phyloP scores from a whole-genome alignment of 768 basidiomycete species.

The Nidularia sp. region DNA sequence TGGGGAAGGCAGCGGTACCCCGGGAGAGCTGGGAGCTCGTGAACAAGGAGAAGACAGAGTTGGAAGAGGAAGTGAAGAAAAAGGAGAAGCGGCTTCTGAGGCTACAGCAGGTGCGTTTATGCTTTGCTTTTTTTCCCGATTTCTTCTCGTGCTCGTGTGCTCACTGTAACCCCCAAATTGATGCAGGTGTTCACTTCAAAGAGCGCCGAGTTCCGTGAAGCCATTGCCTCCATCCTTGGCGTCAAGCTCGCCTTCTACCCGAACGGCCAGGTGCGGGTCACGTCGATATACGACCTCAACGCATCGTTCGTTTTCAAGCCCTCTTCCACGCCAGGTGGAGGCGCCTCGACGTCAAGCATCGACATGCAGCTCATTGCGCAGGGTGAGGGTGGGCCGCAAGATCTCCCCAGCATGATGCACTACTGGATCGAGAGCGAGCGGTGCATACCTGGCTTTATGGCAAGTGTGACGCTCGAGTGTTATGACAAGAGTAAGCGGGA shows the following conservation, averaged over 20 bases:
- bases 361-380: constrained; percentile 73
- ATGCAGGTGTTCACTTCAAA: constrained; percentile 77
- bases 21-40: constrained; percentile 77
- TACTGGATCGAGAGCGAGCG: constrained; percentile 87
- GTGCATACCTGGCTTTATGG: constrained; percentile 87
- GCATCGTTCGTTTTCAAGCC: constrained; percentile 89
- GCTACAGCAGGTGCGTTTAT: constrained; percentile 62
- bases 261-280: constrained; percentile 86
- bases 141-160: background rate
- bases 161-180: background rate
- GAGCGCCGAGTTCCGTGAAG: constrained; percentile 86
- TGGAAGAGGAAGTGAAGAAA: constrained; percentile 62
- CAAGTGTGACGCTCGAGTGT: constrained; percentile 83
- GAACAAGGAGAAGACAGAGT: constrained; percentile 61
- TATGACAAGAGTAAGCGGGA: constrained; percentile 69
- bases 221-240: constrained; percentile 85
- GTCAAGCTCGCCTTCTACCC: constrained; percentile 90
- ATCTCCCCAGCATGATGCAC: constrained; percentile 68
- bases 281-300: constrained; percentile 83
- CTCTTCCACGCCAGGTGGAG: constrained; percentile 17
- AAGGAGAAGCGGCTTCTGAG: constrained; percentile 80
- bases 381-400: constrained; percentile 72
- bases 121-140: background rate
- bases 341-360: constrained; percentile 32
- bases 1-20: constrained; percentile 40